Base-by-base conservation (phyloP, 2,329 filamentous ascomycete species). In the Aureobasidium namibiae region DNA sequence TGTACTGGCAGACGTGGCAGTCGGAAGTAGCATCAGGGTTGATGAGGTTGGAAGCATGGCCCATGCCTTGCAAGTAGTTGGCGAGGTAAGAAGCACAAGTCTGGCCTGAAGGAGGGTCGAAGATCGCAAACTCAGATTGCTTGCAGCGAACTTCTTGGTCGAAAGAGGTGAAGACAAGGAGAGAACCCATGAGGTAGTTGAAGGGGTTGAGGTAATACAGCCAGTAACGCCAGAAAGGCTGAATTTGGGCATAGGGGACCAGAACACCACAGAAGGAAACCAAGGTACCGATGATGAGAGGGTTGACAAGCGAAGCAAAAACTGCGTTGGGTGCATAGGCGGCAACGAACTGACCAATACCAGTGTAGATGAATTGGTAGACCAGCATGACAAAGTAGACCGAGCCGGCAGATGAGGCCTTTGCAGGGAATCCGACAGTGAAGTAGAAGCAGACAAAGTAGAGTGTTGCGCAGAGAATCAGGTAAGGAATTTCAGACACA, bases 401-500 rank as follows among this genome's bases (percentile, higher is more conserved):
- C 0, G 74, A 75, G 29, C 83, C 83, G 1, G 81, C 76, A 77
- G 42, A 67, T 62, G 7, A 75, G 72, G 2, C 69, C 68, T 45
- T 29, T 1, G 33, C 34, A 0, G 79, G 75, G 65, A 83, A 79
- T n/a, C 70, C 70, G 18, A 65, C 66, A 1, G 68, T 69, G 59
- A 64, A 72, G 66, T 72, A 72, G 62, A 65, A 70, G 52, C 65
- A 67, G 0, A 75, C 70, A 60, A 73, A 80, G 70, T 82, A 82
- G 2, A 79, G 60, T 18, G 88, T 72, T 9, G 80, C 84, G 3
- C 84, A 83, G 18, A 89, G 60, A 23, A 83, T 75, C 36, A 82
- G 78, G 71, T 80, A 91, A 0, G 87, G 86, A 1, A 90, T 77
- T 70, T 91, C 88, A 46, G 87, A 85, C 3, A 88, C 60, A 61